A percentile compares a stretch with the other conserved stretches of the same genome.
These are phyloP conservation scores for Citrus trifoliata DNA, from an alignment of 345 rosid genomes.

Conservation along the genomic window DNA sequence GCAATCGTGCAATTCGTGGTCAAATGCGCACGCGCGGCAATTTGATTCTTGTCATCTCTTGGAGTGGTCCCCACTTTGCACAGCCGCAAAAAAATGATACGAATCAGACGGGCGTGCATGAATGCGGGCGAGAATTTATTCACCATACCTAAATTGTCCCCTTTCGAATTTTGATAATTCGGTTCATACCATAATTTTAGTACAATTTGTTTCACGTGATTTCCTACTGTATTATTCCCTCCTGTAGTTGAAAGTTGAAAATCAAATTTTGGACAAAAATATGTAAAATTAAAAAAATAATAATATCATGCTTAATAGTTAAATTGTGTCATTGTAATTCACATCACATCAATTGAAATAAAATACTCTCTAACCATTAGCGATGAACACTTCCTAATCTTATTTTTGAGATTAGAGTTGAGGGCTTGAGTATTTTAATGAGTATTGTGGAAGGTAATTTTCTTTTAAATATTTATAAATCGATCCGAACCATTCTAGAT, in stretches of 20 bases:
- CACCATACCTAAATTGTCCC: background rate
- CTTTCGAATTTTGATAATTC: background rate
- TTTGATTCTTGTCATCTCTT: background rate
- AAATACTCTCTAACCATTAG: no score
- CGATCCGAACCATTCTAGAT: no score
- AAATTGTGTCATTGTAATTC: no score
- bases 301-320: no score
- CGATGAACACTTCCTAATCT: fast-evolving
- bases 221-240: background rate
- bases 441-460: no score
- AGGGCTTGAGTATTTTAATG: no score
- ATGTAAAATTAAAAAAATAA: no score
- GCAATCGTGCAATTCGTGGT: background rate
- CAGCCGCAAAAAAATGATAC: background rate
- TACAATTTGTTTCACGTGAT: background rate
- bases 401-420: fast-evolving
- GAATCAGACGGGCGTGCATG: background rate
- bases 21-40: background rate
- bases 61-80: background rate
- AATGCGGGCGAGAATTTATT: background rate
- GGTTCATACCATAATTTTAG: background rate
- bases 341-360: no score
- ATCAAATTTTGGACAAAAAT: background rate
- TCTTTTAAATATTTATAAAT: no score
- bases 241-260: background rate